Percentiles rank a stretch among this genome's conserved stretches.
Evolutionary conservation across 2,329 filamentous ascomycete genomes (phyloP).

Genomic region (Fusarium nodosum): DNA sequence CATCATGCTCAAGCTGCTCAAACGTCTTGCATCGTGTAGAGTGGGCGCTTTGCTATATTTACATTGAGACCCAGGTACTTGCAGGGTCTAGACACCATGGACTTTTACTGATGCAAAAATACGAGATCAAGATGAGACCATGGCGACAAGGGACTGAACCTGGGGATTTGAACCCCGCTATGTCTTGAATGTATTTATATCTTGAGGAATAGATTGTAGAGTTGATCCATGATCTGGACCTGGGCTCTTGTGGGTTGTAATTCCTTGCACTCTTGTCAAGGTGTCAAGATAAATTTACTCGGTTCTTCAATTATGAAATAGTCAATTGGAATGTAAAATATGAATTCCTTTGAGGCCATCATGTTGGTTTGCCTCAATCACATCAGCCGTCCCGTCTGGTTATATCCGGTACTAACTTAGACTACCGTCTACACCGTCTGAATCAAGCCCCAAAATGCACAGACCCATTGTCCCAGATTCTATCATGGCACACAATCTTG

Average conservation of each 20-base stretch:
- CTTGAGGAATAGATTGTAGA: not conserved
- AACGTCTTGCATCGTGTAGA: slow-evolving; percentile 24
- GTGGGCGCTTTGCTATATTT: slow-evolving; percentile 39
- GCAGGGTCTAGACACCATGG: slow-evolving; percentile 27
- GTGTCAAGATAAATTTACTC: not conserved
- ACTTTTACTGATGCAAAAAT: slow-evolving; percentile 32
- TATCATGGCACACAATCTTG: slow-evolving; percentile 27
- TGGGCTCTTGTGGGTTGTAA: too few species aligned
- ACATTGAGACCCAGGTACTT: slow-evolving; percentile 21
- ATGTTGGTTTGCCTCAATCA: slow-evolving; percentile 22
- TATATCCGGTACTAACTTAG: not conserved
- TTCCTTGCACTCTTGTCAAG: not conserved
- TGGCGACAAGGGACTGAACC: slow-evolving; percentile 14
- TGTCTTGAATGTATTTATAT: slow-evolving; percentile 25
- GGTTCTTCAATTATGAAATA: too few species aligned
- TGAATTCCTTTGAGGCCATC: not conserved
- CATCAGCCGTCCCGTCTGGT: slow-evolving; percentile 16
- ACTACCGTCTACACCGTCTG: slow-evolving; percentile 23
- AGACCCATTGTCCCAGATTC: slow-evolving; percentile 30
- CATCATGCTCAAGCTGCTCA: not conserved
- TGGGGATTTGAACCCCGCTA: slow-evolving; percentile 3
- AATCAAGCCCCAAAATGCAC: slow-evolving; percentile 28
- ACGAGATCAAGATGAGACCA: slow-evolving; percentile 27
- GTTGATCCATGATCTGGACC: not conserved
- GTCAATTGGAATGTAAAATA: not conserved